Base-by-base conservation (phyloP, 1,284 basidiomycete genomes). In the Leccinum pachyderme region DNA sequence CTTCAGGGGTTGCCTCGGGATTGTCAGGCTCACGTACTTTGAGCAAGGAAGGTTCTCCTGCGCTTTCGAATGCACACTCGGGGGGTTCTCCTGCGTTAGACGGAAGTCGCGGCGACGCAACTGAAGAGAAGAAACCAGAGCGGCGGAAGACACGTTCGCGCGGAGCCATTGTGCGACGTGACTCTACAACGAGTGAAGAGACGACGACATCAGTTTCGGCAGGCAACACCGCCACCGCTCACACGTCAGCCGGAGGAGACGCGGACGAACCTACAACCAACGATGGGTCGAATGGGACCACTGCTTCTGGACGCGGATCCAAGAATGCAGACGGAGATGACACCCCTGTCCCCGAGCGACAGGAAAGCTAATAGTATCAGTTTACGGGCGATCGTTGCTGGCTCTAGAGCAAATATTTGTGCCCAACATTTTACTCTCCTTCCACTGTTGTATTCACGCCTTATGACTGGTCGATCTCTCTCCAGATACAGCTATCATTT, bases 141-240 rank as follows among this genome's bases (percentile, higher is more conserved):
- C 73, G 81, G 44, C 72, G 81, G 46, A 73, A 78, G 49, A 78
- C 77, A 22, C 72, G 80, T 51, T 75, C 78, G 18, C 73, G 75
- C 52, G 73, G 70, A n/a, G 73, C 51, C 3, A 44, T 63, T 29
- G 56, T 72, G 55, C 73, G 77, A 25, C 70, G 77, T 32, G 73
- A 75, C 53, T 80, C 80, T 3, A 68, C 62, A 22, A 59, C 64
- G 8, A 79, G 75, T 52, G 74, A 80, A 52, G 73, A 75, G 4
- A 72, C 75, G 15, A 55, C 47, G 33, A 67, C 64, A 3, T 70
- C 67, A 3, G 52, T 45, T 32, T 63, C 70, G 44, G 68, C 58
- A 22, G 62, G 56, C 32, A 61, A 65, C 35, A 50, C 55, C 18
- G 33, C 22, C 2, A 51, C 59, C 47, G 32, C 54, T 51, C 57